Evolutionary conservation across 176 grass and related monocot genomes (phyloP).

Genomic region (Raddia distichophylla): DNA sequence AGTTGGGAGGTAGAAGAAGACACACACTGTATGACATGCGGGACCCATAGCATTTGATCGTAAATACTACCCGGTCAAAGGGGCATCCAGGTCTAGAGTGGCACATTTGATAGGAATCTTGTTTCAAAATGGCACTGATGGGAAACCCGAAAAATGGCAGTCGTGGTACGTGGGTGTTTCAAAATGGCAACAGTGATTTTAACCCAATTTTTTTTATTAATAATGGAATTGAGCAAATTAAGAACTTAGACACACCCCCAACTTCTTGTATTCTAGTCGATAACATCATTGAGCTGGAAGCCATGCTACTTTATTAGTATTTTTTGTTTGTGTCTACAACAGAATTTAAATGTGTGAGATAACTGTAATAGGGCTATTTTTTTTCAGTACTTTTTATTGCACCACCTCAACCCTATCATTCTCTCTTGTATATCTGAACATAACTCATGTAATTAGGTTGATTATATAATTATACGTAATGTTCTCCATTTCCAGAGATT

Average conservation of each 20-base stretch:
- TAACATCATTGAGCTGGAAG: slow-evolving; percentile 29
- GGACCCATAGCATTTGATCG: no score
- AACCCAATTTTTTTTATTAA: background rate
- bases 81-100: no score
- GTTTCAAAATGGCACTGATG: no score
- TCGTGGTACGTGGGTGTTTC: no score
- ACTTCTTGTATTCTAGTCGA: background rate
- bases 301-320: slow-evolving; percentile 3
- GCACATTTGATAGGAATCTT: no score
- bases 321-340: slow-evolving; percentile 19
- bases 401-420: background rate
- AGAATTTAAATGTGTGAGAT: slow-evolving; percentile 17
- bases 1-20: no score
- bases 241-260: slow-evolving; percentile 22
- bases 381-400: background rate
- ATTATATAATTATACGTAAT: slow-evolving; percentile 8
- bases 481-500: slow-evolving; percentile 28
- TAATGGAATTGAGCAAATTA: slow-evolving; percentile 27
- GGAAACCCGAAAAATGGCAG: no score
- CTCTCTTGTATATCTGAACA: slow-evolving; percentile 23
- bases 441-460: background rate
- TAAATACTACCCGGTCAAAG: no score
- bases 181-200: no score
- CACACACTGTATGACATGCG: no score
- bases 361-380: background rate